Evolutionary conservation across 2,329 filamentous ascomycete genomes (phyloP).

Genomic region (Tympanopsis confertula): DNA sequence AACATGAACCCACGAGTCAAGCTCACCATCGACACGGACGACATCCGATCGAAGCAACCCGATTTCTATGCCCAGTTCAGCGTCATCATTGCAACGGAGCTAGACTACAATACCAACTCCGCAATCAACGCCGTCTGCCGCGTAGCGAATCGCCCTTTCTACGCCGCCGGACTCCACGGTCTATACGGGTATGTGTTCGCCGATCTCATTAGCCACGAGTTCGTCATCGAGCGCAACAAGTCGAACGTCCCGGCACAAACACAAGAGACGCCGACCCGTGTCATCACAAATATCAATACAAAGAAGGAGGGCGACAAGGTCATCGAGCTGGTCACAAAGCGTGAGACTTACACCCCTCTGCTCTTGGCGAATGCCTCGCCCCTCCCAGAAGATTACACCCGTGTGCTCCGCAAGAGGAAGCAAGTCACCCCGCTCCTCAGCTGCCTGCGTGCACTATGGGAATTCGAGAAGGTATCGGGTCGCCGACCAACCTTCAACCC

Average conservation of each 20-base stretch:
- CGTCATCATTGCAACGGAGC: conserved; percentile 48
- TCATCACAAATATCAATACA: conserved; percentile 36
- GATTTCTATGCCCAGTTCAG: conserved; percentile 46
- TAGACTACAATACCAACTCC: conserved; percentile 40
- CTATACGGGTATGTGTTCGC: conserved; percentile 57
- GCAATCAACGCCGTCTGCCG: conserved; percentile 47
- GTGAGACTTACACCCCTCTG: conserved; percentile 48
- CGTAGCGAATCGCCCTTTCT: conserved; percentile 44
- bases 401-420: conserved; percentile 34
- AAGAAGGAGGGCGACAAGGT: conserved; percentile 41
- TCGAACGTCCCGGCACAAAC: conserved; percentile 39
- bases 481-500: conserved; percentile 22
- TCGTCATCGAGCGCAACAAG: conserved; percentile 48
- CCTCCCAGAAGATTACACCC: conserved; percentile 39
- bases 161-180: conserved; percentile 48
- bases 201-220: conserved; percentile 49
- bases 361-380: conserved; percentile 51
- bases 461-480: conserved; percentile 39
- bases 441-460: conserved; percentile 51
- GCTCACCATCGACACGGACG: conserved; percentile 36
- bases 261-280: conserved; percentile 42
- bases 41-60: conserved; percentile 33
- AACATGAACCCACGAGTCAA: conserved; percentile 52
- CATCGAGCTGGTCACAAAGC: conserved; percentile 51
- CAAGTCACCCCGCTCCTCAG: conserved; percentile 49